Conservation (phyloP, 768 basidiomycete species). For the Crepidotus variabilis region DNA sequence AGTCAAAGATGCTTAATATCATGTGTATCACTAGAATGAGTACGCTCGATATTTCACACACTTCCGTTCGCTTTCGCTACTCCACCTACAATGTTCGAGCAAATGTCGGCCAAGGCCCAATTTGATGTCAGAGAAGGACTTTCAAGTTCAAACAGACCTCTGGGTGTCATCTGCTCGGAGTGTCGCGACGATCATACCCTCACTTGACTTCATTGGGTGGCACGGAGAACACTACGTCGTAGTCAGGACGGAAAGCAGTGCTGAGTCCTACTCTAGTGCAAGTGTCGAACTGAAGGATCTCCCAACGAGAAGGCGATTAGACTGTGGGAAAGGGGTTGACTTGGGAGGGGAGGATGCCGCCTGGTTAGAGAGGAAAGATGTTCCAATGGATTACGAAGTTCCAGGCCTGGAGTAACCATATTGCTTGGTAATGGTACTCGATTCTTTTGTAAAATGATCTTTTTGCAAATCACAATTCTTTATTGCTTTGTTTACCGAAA, state of each 20-base stretch:
- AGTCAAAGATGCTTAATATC: neutral
- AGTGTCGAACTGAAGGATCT: conserved; percentile 55
- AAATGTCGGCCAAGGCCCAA: conserved; percentile 52
- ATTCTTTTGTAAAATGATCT: neutral
- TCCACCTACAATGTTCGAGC: conserved; percentile 50
- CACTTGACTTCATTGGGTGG: conserved; percentile 69
- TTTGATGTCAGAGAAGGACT: conserved; percentile 57
- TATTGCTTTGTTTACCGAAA: neutral
- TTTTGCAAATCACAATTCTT: neutral
- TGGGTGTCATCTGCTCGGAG: conserved; percentile 50
- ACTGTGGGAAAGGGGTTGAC: conserved; percentile 66
- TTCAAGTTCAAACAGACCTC: conserved; percentile 49
- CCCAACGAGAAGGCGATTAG: conserved; percentile 50
- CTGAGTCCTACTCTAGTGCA: conserved; percentile 5
- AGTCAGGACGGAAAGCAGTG: conserved; percentile 31
- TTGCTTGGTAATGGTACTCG: neutral
- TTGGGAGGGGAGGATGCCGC: conserved; percentile 57
- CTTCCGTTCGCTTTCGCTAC: conserved; percentile 52
- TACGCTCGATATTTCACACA: conserved; percentile 44
- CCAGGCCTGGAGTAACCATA: conserved; percentile 30
- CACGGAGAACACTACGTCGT: conserved; percentile 70
- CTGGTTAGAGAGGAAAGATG: conserved; percentile 70
- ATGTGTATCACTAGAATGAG: conserved; percentile 36
- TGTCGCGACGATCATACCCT: conserved; percentile 46
- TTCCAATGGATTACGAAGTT: conserved; percentile 74